Conservation (phyloP, 2,329 filamentous ascomycete species). For the Gyromitra esculenta region DNA sequence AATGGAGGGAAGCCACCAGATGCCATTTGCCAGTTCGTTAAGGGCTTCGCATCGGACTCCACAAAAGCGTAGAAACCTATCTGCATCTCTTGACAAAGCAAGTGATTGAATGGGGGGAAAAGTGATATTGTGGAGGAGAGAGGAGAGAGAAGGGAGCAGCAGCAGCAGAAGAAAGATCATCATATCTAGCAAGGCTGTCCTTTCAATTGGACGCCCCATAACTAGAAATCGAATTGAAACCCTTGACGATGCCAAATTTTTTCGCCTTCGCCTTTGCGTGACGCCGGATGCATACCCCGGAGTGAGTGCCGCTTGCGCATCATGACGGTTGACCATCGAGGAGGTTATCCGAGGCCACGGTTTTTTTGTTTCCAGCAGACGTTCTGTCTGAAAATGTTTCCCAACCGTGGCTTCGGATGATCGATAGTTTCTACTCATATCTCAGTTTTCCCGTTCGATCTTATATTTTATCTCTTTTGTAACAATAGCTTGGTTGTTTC, state of each 20-base stretch:
- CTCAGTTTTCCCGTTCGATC: conserved; percentile 41
- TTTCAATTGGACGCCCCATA: conserved; percentile 36
- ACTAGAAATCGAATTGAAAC: conserved; percentile 33
- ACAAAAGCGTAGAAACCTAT: conserved; percentile 33
- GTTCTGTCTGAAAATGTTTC: conserved; percentile 38
- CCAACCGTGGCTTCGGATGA: conserved; percentile 29
- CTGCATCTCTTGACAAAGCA: conserved; percentile 32
- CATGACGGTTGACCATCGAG: conserved; percentile 36
- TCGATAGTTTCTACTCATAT: conserved; percentile 49
- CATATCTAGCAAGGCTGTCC: conserved; percentile 18
- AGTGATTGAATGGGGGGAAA: conserved; percentile 16
- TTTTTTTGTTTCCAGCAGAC: conserved; percentile 35
- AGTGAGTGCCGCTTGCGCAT: conserved; percentile 47
- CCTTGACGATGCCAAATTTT: conserved; percentile 8
- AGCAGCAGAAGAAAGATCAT: conserved; percentile 31
- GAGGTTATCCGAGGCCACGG: conserved; percentile 21
- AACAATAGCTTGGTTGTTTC: conserved; percentile 30
- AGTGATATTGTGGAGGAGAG: conserved; percentile 32
- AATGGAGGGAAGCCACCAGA: conserved; percentile 34
- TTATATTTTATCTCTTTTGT: not conserved
- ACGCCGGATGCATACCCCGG: conserved; percentile 14
- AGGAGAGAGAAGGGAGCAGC: conserved; percentile 6
- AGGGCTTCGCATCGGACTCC: conserved; percentile 36
- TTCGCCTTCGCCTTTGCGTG: conserved; percentile 29
- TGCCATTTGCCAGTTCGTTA: conserved; percentile 33